phyloP scores from a whole-genome alignment of 176 grass and related monocot species.

The Ampelocalamus luodianensis region DNA sequence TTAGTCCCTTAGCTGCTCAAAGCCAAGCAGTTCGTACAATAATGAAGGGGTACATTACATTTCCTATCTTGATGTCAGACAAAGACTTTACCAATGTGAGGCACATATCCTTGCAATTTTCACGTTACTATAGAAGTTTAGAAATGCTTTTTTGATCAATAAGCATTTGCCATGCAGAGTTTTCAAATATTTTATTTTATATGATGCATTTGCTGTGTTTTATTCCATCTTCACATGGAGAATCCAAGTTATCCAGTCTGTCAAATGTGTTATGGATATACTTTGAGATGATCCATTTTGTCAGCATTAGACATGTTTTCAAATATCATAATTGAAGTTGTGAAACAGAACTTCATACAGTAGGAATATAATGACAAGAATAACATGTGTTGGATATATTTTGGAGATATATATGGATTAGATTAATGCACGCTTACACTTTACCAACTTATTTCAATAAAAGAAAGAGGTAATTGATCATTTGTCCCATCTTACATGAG shows the following conservation, averaged over 20 bases:
- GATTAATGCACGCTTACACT: background rate
- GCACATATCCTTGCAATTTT: slow-evolving; percentile 29
- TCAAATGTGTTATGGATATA: background rate
- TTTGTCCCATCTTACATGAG: too few relatives aligned
- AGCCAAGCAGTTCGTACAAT: slow-evolving; percentile 38
- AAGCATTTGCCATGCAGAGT: background rate
- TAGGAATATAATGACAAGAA: background rate
- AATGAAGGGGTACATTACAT: slow-evolving; percentile 55
- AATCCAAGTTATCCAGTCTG: background rate
- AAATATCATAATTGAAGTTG: background rate
- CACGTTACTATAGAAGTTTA: slow-evolving; percentile 16
- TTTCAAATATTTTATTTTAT: slow-evolving; percentile 9
- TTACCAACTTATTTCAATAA: background rate
- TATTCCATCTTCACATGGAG: slow-evolving; percentile 5
- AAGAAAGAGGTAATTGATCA: background rate
- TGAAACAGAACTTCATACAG: background rate
- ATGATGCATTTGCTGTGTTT: slow-evolving; percentile 17
- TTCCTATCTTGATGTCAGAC: slow-evolving; percentile 58
- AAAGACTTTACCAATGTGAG: slow-evolving; percentile 59
- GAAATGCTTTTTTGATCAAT: background rate
- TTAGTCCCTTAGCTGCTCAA: slow-evolving; percentile 47
- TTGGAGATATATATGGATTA: slow-evolving; percentile 5
- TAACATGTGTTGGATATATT: background rate
- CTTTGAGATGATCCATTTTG: slow-evolving; percentile 20
- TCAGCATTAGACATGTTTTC: background rate